Evolutionary conservation across 2,329 filamentous ascomycete genomes (phyloP).

Genomic region (Talaromyces sp.): DNA sequence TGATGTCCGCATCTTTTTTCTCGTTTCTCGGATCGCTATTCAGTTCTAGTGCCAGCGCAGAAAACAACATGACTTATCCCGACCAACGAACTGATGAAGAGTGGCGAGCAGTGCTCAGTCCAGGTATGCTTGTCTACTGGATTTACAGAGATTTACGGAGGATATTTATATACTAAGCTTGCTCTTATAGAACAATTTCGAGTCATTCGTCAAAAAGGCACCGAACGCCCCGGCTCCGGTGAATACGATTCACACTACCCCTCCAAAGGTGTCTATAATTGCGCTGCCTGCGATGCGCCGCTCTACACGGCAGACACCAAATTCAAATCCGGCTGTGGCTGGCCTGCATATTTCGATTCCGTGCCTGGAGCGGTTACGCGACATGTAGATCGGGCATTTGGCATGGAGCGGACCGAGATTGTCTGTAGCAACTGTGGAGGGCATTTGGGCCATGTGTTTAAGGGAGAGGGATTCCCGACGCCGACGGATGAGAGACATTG

Average conservation of each 20-base stretch:
- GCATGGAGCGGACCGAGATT: constrained; percentile 88
- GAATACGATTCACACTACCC: constrained; percentile 86
- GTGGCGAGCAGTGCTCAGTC: constrained; percentile 81
- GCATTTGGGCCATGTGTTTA: constrained; percentile 86
- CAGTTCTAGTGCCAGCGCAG: constrained; percentile 55
- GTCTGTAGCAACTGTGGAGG: constrained; percentile 93
- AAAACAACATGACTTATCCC: constrained; percentile 59
- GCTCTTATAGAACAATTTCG: constrained; percentile 78
- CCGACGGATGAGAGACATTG: constrained; percentile 96
- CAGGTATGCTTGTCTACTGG: constrained; percentile 47
- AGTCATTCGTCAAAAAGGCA: constrained; percentile 86
- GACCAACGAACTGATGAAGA: constrained; percentile 76
- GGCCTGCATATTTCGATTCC: constrained; percentile 97
- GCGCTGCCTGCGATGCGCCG: constrained; percentile 79
- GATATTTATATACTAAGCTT: not conserved
- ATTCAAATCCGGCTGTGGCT: constrained; percentile 94
- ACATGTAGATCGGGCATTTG: constrained; percentile 71
- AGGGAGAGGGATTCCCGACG: constrained; percentile 77
- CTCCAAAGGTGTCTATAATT: constrained; percentile 73
- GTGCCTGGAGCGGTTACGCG: constrained; percentile 85
- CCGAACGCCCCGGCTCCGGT: constrained; percentile 75
- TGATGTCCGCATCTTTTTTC: constrained; percentile 70
- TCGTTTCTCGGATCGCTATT: constrained; percentile 78
- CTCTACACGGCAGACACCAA: constrained; percentile 93
- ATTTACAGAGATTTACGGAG: not conserved